Conservation (phyloP, 306 rosid species). For the Castanospermum australe region DNA sequence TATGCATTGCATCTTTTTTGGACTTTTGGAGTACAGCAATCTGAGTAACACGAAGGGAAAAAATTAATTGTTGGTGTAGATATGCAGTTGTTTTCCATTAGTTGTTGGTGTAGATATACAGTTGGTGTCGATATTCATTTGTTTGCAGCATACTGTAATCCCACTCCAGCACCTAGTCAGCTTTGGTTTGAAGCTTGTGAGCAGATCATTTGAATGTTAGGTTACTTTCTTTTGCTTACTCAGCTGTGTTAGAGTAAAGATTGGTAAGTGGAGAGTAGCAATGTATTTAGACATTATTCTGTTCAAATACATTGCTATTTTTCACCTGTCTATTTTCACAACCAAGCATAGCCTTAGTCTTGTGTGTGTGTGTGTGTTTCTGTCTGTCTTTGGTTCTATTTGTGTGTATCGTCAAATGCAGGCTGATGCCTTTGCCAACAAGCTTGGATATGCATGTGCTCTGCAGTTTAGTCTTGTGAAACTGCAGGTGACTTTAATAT, state of each 20-base stretch:
- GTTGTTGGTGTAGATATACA: too few relatives aligned
- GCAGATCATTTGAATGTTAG: conserved; percentile 96
- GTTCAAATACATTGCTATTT: not conserved
- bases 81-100: too few relatives aligned
- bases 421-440: conserved; percentile 91
- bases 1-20: not conserved
- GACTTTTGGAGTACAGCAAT: not conserved
- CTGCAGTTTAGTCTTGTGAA: conserved; percentile 77
- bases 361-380: too few relatives aligned
- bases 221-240: conserved; percentile 32
- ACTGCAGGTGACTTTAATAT: conserved; percentile 63
- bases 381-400: not conserved
- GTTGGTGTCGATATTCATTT: too few relatives aligned
- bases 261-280: not conserved
- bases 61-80: too few relatives aligned
- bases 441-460: conserved; percentile 71
- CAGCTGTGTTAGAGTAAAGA: not conserved
- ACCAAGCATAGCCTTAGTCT: not conserved
- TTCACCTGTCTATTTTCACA: too few relatives aligned
- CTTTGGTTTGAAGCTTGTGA: conserved; percentile 89
- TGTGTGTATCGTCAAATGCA: conserved; percentile 32
- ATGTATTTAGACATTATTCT: not conserved
- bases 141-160: conserved; percentile 84
- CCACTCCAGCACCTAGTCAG: conserved; percentile 87
- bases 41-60: too few relatives aligned